Conservation (phyloP, 2,329 filamentous ascomycete genomes). For the Dactylellina leptospora region DNA sequence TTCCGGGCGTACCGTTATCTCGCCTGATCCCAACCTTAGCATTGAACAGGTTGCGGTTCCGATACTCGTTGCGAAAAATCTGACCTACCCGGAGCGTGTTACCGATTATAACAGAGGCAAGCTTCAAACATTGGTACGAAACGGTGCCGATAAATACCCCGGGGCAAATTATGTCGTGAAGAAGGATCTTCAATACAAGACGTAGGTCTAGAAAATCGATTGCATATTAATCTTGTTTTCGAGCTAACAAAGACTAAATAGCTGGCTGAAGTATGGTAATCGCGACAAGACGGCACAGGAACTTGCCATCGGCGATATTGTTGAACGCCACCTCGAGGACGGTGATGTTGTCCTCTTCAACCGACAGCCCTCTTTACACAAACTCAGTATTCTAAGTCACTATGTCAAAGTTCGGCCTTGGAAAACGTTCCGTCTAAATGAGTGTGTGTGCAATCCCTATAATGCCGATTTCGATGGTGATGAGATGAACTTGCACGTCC, state of each 20-base stretch:
- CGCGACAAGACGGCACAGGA: constrained; percentile 75
- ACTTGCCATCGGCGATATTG: constrained; percentile 82
- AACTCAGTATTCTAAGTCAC: constrained; percentile 97
- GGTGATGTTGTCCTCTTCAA: constrained; percentile 98
- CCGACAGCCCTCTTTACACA: constrained; percentile 95
- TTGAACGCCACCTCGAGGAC: constrained; percentile 94
- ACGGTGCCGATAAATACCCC: constrained; percentile 81
- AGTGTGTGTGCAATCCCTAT: constrained; percentile 97
- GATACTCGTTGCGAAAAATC: constrained; percentile 88
- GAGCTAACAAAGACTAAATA: constrained; percentile 6
- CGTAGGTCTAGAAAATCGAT: constrained; percentile 57
- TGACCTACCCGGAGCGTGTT: constrained; percentile 92
- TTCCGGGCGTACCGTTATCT: constrained; percentile 96
- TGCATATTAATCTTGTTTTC: not conserved
- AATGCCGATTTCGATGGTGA: constrained; percentile 99
- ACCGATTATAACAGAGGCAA: constrained; percentile 86
- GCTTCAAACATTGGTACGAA: constrained; percentile 75
- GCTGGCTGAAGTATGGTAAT: constrained; percentile 76
- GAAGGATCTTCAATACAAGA: constrained; percentile 74
- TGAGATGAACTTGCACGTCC: constrained; percentile 98
- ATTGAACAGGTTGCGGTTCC: constrained; percentile 95
- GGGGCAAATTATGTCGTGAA: constrained; percentile 86
- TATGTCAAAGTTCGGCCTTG: constrained; percentile 91
- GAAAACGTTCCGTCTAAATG: constrained; percentile 94
- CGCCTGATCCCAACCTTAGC: constrained; percentile 90